phyloP scores from a whole-genome alignment of 345 rosid species.

The Eucalyptus rudis region DNA sequence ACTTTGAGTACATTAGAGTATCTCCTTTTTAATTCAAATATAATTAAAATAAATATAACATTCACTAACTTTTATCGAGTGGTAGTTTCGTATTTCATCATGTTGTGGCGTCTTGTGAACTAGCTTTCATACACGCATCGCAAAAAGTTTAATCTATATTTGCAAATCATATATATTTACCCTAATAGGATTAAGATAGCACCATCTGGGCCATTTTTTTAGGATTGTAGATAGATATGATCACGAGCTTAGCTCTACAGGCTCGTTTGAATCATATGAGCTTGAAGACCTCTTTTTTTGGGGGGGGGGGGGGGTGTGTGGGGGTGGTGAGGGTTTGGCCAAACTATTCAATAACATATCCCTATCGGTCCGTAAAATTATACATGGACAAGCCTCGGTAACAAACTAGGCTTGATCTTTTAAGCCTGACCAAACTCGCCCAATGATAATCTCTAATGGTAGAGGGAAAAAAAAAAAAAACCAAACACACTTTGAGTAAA shows the following conservation, averaged over 20 bases:
- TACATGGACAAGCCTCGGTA: neutral
- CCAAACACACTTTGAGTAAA: accelerated
- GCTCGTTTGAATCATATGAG: neutral
- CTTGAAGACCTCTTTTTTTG: neutral
- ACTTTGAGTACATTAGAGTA: neutral
- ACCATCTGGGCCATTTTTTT: accelerated
- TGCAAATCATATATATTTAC: neutral
- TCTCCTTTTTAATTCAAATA: neutral
- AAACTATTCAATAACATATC: neutral
- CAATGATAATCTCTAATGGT: neutral
- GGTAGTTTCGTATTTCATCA: neutral
- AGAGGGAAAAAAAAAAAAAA: neutral
- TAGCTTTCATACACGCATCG: neutral
- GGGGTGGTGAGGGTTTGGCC: neutral
- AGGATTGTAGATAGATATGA: neutral
- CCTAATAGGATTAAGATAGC: neutral
- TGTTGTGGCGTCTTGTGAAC: neutral
- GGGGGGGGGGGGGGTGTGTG: neutral
- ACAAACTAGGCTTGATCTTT: neutral
- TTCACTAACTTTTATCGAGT: neutral
- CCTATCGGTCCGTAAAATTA: neutral
- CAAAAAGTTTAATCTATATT: neutral
- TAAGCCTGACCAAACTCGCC: neutral
- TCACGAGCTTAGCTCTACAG: neutral
- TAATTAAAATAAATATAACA: neutral